Evolutionary conservation across 352 stramenopile genomes (phyloP).

Genomic region (Phytopythium sindhum): DNA sequence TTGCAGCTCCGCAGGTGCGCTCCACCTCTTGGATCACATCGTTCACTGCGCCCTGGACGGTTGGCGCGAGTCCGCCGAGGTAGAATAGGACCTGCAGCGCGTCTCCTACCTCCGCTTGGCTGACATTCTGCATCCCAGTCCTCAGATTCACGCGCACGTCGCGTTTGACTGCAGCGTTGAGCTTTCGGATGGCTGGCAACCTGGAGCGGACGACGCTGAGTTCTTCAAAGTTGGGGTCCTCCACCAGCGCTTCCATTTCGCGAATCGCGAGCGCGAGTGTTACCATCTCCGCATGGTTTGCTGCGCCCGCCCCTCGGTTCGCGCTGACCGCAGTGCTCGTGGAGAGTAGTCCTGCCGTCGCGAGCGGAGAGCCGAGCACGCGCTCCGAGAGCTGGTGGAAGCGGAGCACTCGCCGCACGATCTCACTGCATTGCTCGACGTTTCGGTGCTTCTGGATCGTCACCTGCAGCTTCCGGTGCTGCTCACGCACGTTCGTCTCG

Average conservation of each 20-base stretch:
- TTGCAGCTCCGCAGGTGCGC: slow-evolving; percentile 47
- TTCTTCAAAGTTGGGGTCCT: slow-evolving; percentile 58
- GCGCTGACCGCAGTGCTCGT: slow-evolving; percentile 6
- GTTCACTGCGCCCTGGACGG: slow-evolving; percentile 73
- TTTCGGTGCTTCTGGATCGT: slow-evolving; percentile 78
- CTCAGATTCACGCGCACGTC: slow-evolving; percentile 52
- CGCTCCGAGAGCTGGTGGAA: slow-evolving; percentile 74
- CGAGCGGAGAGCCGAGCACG: slow-evolving; percentile 38
- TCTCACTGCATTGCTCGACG: slow-evolving; percentile 67
- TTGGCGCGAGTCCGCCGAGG: slow-evolving; percentile 53
- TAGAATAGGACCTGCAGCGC: slow-evolving; percentile 82
- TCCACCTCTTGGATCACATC: slow-evolving; percentile 83
- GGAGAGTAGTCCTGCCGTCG: slow-evolving; percentile 17
- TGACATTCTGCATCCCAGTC: slow-evolving; percentile 48
- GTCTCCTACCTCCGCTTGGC: slow-evolving; percentile 66
- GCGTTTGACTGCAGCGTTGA: slow-evolving; percentile 43
- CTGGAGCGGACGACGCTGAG: slow-evolving; percentile 59
- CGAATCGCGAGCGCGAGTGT: slow-evolving; percentile 66
- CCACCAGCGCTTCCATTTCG: slow-evolving; percentile 59
- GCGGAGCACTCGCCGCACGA: slow-evolving; percentile 68
- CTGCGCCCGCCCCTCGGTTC: slow-evolving; percentile 11
- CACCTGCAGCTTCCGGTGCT: slow-evolving; percentile 53
- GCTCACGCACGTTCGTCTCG: slow-evolving; percentile 45
- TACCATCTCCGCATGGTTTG: slow-evolving; percentile 43
- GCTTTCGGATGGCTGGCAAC: slow-evolving; percentile 43